Evolutionary conservation across 1,284 basidiomycete species (phyloP).

Genomic region (Boletus holoroseus): DNA sequence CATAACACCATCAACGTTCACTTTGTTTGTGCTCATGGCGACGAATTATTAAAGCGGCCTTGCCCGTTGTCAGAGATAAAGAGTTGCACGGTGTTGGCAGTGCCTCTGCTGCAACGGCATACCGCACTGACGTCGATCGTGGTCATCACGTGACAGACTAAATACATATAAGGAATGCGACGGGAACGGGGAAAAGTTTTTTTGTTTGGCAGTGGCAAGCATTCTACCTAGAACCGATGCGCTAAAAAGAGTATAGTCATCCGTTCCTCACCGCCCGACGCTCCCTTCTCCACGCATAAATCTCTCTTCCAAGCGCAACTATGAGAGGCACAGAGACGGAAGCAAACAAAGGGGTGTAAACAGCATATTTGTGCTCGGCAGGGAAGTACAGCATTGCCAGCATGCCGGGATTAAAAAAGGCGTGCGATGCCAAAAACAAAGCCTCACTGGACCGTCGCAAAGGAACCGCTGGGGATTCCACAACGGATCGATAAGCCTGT

Average conservation of each 20-base stretch:
- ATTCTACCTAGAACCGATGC: slow-evolving; percentile 12
- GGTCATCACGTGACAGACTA: slow-evolving; percentile 24
- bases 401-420: slow-evolving; percentile 98
- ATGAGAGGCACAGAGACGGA: slow-evolving; percentile 80
- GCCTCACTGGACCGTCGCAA: slow-evolving; percentile 66
- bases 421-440: slow-evolving; percentile 70
- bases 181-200: slow-evolving; percentile 10
- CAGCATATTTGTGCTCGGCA: slow-evolving; percentile 91
- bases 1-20: slow-evolving; percentile 72
- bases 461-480: slow-evolving; percentile 42
- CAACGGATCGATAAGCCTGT: slow-evolving; percentile 24
- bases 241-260: slow-evolving; percentile 13
- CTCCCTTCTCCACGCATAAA: slow-evolving; percentile 49
- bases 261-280: slow-evolving; percentile 22
- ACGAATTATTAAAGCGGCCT: slow-evolving; percentile 3
- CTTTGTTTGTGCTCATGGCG: slow-evolving; percentile 43
- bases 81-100: slow-evolving; percentile 1
- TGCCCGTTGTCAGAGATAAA: slow-evolving; percentile 12
- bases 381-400: slow-evolving; percentile 94
- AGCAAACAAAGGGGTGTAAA: slow-evolving; percentile 90
- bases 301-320: slow-evolving; percentile 67
- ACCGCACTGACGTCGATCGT: slow-evolving; percentile 22
- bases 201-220: slow-evolving; percentile 8
- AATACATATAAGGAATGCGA: not conserved
- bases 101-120: not conserved